Base-by-base conservation (phyloP, 495 filamentous ascomycete species). In the Pseudoneurospora amorphoporcata region DNA sequence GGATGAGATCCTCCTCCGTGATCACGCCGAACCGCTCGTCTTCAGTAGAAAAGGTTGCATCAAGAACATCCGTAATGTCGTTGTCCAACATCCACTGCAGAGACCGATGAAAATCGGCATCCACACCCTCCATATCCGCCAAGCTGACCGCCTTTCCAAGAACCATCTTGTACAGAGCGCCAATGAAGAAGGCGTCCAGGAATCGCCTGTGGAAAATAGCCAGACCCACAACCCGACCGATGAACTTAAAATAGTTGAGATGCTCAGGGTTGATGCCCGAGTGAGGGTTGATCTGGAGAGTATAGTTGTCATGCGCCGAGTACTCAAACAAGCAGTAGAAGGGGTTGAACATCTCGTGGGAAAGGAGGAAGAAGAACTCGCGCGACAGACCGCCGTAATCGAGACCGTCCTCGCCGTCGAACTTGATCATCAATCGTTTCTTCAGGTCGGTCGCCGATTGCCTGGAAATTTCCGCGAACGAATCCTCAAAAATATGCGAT, bases 321-420 rank as follows among this genome's bases (percentile, higher is more conserved):
- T 99, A 99, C 84, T 99, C 95, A 85, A 99, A 99, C 65, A 99
- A 87, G 83, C 95, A 99, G 85, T 99, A 99, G 84, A 99, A 99
- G 70, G 95, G 95, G 82, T 99, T 99, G 84, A 99, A 99, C 95
- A 99, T 99, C 86, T 99, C 95, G 83, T 99, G 95, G n/a, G 95
- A 98, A 47, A 99, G 89, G 72, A 99, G 87, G 90, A 98, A 99
- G 88, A 99, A 99, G 86, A 98, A 99, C 83, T 99, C 95, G 88
- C 95, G 91, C 29, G 95, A 99, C 53, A 99, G 89, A 86, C 95
- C 95, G 81, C 95, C 95, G 81, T 99, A 99, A 84, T 99, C 95
- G 68, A 99, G 84, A 81, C 95, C 95, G 77, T 99, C 95, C 83
- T 99, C 95, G 47, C 96, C 96, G 76, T 99, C 95, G 76, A 99